These are phyloP conservation scores for Scleroderma citrinum DNA, from an alignment of 768 basidiomycete species.

Conservation along the genomic window DNA sequence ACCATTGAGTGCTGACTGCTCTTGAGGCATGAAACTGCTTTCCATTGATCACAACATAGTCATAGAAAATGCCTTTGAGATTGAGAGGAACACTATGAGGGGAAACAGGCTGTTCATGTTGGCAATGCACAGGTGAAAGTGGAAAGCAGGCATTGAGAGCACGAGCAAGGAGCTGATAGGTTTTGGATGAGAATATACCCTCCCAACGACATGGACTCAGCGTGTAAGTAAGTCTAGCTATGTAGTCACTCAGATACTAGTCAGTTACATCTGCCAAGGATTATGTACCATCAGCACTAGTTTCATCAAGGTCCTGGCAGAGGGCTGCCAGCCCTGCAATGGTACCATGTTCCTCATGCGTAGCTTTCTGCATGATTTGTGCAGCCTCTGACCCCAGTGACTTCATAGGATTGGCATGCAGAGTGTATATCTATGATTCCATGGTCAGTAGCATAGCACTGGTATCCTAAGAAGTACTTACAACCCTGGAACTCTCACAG, in stretches of 20 bases:
- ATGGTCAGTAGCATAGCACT: background rate
- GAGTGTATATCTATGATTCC: background rate
- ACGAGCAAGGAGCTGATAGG: background rate
- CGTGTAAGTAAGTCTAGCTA: conserved; percentile 1
- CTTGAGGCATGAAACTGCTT: background rate
- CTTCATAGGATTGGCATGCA: background rate
- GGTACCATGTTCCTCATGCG: conserved; percentile 22
- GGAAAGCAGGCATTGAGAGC: background rate
- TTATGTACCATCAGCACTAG: conserved; percentile 15
- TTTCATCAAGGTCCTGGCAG: conserved; percentile 18
- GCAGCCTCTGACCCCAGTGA: background rate
- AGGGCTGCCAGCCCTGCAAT: conserved; percentile 8
- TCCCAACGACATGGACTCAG: conserved; percentile 1
- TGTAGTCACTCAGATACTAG: background rate
- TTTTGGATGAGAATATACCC: background rate
- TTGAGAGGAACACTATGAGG: background rate
- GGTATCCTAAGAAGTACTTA: conserved; percentile 4
- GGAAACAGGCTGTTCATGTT: background rate
- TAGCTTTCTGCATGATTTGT: conserved; percentile 10
- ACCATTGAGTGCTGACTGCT: background rate
- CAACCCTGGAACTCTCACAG: conserved; percentile 21
- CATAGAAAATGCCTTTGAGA: background rate
- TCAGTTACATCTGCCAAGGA: too few species aligned
- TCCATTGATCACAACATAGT: background rate
- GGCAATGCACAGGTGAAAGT: background rate